Percentiles rank a stretch among this genome's conserved stretches.
Evolutionary conservation across 371 early-diverging fungal species (phyloP).

Genomic region (Fennellomyces sp.): DNA sequence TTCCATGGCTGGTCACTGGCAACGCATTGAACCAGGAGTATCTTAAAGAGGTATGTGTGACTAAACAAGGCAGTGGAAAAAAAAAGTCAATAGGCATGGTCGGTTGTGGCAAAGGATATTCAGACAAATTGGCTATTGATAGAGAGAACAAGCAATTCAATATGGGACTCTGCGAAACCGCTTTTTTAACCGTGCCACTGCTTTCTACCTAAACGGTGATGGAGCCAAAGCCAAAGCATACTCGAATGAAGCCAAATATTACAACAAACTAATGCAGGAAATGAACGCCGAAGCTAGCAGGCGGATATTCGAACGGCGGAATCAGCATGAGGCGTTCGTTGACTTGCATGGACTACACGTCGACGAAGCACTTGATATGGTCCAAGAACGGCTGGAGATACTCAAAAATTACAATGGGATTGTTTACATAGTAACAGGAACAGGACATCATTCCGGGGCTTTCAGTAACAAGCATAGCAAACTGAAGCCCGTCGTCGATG

Average conservation of each 20-base stretch:
- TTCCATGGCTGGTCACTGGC: conserved; percentile 65
- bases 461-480: conserved; percentile 45
- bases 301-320: conserved; percentile 56
- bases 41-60: conserved; percentile 40
- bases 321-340: conserved; percentile 56
- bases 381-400: conserved; percentile 52
- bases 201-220: conserved; percentile 58
- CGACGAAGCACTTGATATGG: conserved; percentile 55
- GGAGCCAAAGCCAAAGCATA: conserved; percentile 55
- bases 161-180: conserved; percentile 60
- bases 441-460: conserved; percentile 35
- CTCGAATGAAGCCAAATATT: conserved; percentile 59
- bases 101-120: not conserved
- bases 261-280: conserved; percentile 61
- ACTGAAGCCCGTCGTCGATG: conserved; percentile 40
- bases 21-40: conserved; percentile 46
- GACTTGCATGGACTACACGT: conserved; percentile 68
- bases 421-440: conserved; percentile 27
- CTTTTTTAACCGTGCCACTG: conserved; percentile 59
- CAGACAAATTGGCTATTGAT: not conserved
- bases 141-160: conserved; percentile 58
- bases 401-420: conserved; percentile 32
- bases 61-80: not conserved
- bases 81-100: too few relatives aligned
- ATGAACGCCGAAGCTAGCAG: conserved; percentile 61